phyloP scores from a whole-genome alignment of 179 eudicot species.

The Spinacia oleracea region DNA sequence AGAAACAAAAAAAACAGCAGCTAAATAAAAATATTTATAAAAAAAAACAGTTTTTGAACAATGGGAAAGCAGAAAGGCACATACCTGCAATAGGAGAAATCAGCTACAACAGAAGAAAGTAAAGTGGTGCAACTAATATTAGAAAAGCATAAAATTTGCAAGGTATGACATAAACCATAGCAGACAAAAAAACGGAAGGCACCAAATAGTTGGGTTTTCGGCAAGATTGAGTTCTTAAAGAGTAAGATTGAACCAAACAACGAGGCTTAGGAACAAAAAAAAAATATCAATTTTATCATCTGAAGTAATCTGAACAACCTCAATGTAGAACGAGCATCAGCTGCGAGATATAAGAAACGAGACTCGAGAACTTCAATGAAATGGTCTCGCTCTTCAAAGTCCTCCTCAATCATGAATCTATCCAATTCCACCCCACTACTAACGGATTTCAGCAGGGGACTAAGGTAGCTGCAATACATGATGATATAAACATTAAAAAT shows the following conservation, averaged over 20 bases:
- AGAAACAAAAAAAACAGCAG: not conserved
- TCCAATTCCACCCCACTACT: constrained; percentile 47
- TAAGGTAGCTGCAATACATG: constrained; percentile 63
- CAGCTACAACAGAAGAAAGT: not conserved
- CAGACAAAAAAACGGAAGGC: not conserved
- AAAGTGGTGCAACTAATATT: not conserved
- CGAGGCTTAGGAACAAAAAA: not conserved
- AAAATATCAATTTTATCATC: not conserved
- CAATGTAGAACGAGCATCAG: constrained; percentile 92
- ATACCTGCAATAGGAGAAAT: not conserved
- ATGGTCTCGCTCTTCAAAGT: constrained; percentile 63
- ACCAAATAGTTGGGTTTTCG: not conserved
- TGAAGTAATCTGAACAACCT: constrained; percentile 41
- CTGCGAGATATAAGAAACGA: constrained; percentile 86
- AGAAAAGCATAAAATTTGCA: not conserved
- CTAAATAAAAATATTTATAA: not conserved
- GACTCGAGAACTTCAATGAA: constrained; percentile 70
- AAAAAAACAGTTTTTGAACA: not conserved
- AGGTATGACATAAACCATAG: not conserved
- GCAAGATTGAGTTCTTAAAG: not conserved
- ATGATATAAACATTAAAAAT: not conserved
- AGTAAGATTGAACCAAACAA: not conserved
- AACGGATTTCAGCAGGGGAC: constrained; percentile 85
- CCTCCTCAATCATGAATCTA: constrained; percentile 67
- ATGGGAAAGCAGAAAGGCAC: not conserved